Percentiles rank a stretch among this genome's conserved stretches.
These are phyloP conservation scores for Metschnikowia vanudenii DNA, from an alignment of 805 yeast genomes.

Conservation along the genomic window DNA sequence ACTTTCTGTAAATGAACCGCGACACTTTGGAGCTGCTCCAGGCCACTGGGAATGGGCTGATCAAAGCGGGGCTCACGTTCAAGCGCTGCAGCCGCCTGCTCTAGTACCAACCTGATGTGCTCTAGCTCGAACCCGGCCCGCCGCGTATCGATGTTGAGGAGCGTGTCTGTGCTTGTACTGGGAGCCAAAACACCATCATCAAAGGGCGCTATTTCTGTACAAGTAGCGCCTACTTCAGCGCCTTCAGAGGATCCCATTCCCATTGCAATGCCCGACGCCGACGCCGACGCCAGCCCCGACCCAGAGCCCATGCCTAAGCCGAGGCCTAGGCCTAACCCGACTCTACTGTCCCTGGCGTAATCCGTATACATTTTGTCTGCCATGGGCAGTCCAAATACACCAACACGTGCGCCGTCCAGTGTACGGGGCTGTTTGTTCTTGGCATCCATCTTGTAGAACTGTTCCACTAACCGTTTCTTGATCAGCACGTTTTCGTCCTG, in stretches of 20 bases:
- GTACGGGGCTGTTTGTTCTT: conserved; percentile 6
- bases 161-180: not conserved
- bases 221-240: not conserved
- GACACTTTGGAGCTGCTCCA: conserved; percentile 19
- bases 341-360: not conserved
- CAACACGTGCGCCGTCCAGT: not conserved
- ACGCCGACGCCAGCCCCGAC: not conserved
- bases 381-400: conserved; percentile 3
- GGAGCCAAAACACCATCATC: conserved; percentile 6
- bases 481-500: conserved; percentile 16
- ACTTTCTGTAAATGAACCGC: conserved; percentile 20
- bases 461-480: conserved; percentile 40
- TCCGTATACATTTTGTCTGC: not conserved
- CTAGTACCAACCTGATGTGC: conserved; percentile 5
- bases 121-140: conserved; percentile 7
- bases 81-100: not conserved
- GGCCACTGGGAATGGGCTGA: conserved; percentile 6
- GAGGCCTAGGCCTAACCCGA: not conserved
- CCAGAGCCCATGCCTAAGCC: not conserved
- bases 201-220: conserved; percentile 3
- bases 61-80: conserved; percentile 3
- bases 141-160: conserved; percentile 2
- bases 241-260: not conserved
- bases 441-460: conserved; percentile 34
- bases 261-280: not conserved